Base-by-base conservation (phyloP, 2,329 filamentous ascomycete species). In the Purpureocillium takamizusanense region DNA sequence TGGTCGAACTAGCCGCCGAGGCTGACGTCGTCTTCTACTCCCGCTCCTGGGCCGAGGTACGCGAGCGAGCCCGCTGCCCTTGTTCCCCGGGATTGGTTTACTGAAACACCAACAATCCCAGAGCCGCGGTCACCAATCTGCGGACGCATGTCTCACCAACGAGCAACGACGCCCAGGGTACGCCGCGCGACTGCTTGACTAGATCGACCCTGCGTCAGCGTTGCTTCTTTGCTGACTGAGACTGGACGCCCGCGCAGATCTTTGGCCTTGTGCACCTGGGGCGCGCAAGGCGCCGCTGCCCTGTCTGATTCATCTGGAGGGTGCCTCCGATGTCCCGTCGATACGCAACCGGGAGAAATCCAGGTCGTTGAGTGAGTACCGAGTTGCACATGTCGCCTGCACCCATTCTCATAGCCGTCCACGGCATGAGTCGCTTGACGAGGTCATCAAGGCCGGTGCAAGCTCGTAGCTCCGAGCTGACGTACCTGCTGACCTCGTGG, bases 21-120 rank as follows among this genome's bases (percentile, higher is more conserved):
- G 81, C 80, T 17, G 78, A 86, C 51, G 70, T 84, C 14, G 74
- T 86, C n/a, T 85, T 86, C 55, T 86, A 81, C 59, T 84, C 82
- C 11, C 74, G 71, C 49, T 69, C 67, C 36, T 87, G 83, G 82
- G 82, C 82, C 42, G 71, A 80, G 64, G 80, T 81, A 59, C 59
- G 57, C 47, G 33, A n/a, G 34, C 29, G 28, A 13, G 5, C 11
- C 11, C 21, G 6, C 21, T 10, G 6, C 21, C 21, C 21, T 10
- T 10, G 6, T 18, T 36, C 25, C 14, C 23, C 38, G 31, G 29
- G 34, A 13, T 17, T 11, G 25, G 15, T 16, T 18, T 39, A 12
- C 16, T 13, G 31, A 39, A 37, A 43, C 17, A 33, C 21, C 28
- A 17, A 31, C 33, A 32, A 25, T 12, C 38, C 38, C 40, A 63